Base-by-base conservation (phyloP, 2,329 filamentous ascomycete genomes). In the Emericellopsis cladophorae region DNA sequence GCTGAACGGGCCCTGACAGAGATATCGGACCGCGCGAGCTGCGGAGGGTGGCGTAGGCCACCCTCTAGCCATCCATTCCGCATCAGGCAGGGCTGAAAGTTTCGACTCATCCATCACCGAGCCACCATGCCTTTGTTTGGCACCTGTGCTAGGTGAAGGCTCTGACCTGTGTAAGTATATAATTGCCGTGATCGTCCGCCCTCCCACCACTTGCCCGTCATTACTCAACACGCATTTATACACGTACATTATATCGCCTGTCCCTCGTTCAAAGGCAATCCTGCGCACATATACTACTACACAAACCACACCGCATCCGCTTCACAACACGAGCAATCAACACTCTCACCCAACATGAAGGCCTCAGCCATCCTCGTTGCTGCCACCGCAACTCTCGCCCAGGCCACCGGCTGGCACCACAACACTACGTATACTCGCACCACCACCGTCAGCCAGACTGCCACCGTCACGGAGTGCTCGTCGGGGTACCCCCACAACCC, bases 341-440 rank as follows among this genome's bases (percentile, higher is more conserved):
- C 31, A 34, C 32, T 35, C 8, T 21, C n/a, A 15, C 32, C 14
- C 23, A 54, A 51, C 41, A 65, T 66, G 64, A 63, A 60, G 53
- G 50, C 54, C 39, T 46, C 55, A 22, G 40, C 54, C 36, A 26
- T 65, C 46, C 36, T 60, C 39, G 36, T 57, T 43, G 46, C 49
- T 42, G 52, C 57, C 40, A 58, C 61, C 40, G 57, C 61, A 32
- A 62, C 62, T 35, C 55, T 54, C 42, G 42, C 59, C 29, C 29
- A 31, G 7, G 36, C 37, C 15, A 23, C 36, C 37, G 7, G 22
- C 40, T 16, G 14, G 31, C 26, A 46, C 22, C 22, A 43, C 44
- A 46, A 32, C 36, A 45, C 46, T 16, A n/a, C n/a, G n/a, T n/a
- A n/a, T n/a, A 43, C 46, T 26, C 38, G 40, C 33, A 40, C 42